Conservation (phyloP, 805 yeast species). For the Maudiozyma saulgeensis region DNA sequence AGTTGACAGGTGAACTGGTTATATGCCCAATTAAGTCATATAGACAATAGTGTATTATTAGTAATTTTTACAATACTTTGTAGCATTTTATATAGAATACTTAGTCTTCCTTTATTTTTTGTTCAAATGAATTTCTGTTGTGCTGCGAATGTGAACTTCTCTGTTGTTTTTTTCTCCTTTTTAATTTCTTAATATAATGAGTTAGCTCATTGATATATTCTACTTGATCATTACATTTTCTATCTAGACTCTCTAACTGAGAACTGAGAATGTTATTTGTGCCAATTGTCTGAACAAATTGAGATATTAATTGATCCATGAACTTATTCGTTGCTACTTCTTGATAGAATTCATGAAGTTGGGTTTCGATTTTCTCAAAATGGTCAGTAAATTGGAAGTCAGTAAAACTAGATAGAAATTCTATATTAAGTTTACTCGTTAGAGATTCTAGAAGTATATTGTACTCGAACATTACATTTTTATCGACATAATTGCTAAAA, state of each 20-base stretch:
- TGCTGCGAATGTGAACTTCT: background rate
- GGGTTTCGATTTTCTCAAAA: conserved; percentile 1
- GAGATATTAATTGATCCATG: conserved; percentile 17
- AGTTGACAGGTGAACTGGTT: no score
- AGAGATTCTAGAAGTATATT: conserved; percentile 13
- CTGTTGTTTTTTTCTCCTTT: background rate
- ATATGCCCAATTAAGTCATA: no score
- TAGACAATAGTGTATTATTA: no score
- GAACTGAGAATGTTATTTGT: background rate
- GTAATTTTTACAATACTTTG: no score
- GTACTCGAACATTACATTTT: conserved; percentile 12
- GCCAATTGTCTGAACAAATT: conserved; percentile 7
- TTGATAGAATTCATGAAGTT: conserved; percentile 9
- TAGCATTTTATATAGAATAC: no score
- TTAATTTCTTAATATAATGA: background rate
- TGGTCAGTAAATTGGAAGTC: background rate
- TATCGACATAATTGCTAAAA: conserved; percentile 15
- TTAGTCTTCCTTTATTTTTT: background rate
- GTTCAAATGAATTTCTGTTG: background rate
- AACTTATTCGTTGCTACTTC: conserved; percentile 16
- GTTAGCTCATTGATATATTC: background rate
- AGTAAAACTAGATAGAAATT: background rate
- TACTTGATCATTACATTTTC: background rate
- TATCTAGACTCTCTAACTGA: background rate
- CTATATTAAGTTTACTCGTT: conserved; percentile 1